Conservation (phyloP, 306 rosid genomes). For the Trichosanthes cucumerina region DNA sequence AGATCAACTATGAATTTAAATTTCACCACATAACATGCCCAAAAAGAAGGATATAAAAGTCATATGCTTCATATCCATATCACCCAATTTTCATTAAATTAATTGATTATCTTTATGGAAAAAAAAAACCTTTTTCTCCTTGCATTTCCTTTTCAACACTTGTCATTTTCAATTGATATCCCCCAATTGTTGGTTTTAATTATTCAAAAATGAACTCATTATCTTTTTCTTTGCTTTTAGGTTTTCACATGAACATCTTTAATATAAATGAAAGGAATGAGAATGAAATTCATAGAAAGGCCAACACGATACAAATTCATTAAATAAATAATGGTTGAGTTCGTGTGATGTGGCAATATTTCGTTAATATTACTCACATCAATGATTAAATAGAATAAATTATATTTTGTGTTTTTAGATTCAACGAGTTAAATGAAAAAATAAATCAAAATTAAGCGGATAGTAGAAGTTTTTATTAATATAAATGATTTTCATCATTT, state of each 20-base stretch:
- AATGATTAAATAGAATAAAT: not conserved
- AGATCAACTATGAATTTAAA: not conserved
- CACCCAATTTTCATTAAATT: not conserved
- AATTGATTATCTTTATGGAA: not conserved
- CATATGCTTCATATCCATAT: not conserved
- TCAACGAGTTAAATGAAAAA: no score
- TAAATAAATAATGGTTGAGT: not conserved
- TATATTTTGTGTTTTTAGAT: not conserved
- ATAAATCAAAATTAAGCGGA: no score
- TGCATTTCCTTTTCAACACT: not conserved
- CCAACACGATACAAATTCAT: not conserved
- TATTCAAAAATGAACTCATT: not conserved
- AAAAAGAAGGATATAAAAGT: not conserved
- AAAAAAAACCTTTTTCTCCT: not conserved
- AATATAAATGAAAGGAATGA: not conserved
- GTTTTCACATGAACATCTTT: not conserved
- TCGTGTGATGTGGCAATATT: not conserved
- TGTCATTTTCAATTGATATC: not conserved
- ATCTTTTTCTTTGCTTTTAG: not conserved
- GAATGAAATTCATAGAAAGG: not conserved
- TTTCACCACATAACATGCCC: constrained; percentile 1
- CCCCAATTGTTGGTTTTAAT: not conserved
- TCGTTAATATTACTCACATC: not conserved
- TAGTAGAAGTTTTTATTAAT: no score
- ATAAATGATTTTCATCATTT: no score